These are phyloP conservation scores for Macrolepiota dolichaula DNA, from an alignment of 768 basidiomycete genomes.

Conservation along the genomic window DNA sequence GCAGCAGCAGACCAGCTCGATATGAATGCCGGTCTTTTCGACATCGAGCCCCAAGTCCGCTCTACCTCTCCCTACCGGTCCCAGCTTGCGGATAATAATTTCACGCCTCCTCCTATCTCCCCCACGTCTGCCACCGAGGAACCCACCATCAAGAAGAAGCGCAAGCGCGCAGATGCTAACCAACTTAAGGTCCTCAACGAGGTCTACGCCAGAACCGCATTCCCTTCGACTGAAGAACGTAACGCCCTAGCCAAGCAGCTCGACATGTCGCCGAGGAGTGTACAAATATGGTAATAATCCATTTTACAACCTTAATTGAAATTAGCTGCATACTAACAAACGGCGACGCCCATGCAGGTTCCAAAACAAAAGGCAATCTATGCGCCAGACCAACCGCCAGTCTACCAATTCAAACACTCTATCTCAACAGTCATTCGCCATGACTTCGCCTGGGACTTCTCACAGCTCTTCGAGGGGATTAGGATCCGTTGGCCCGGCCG, in stretches of 20 bases:
- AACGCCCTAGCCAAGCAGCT: slow-evolving; percentile 68
- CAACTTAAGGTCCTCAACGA: slow-evolving; percentile 82
- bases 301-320: slow-evolving; percentile 16
- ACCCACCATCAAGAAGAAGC: slow-evolving; percentile 82
- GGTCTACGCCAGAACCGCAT: slow-evolving; percentile 77
- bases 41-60: slow-evolving; percentile 28
- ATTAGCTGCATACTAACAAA: slow-evolving; percentile 17
- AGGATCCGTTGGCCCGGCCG: not conserved
- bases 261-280: slow-evolving; percentile 82
- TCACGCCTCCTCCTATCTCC: slow-evolving; percentile 49
- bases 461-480: slow-evolving; percentile 9
- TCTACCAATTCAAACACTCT: slow-evolving; percentile 40
- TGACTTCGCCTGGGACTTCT: slow-evolving; percentile 29
- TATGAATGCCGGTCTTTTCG: slow-evolving; percentile 25
- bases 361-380: slow-evolving; percentile 83
- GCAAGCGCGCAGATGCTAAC: slow-evolving; percentile 78
- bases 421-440: slow-evolving; percentile 48
- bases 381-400: slow-evolving; percentile 75
- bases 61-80: slow-evolving; percentile 43
- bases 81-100: slow-evolving; percentile 43
- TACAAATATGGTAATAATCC: slow-evolving; percentile 72
- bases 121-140: slow-evolving; percentile 48
- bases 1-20: slow-evolving; percentile 29
- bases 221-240: slow-evolving; percentile 88
- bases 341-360: slow-evolving; percentile 50